Evolutionary conservation across 2,329 filamentous ascomycete species (phyloP), one percentile per base, ranked within the genome.

Genomic region (Colletotrichum tropicicola): DNA sequence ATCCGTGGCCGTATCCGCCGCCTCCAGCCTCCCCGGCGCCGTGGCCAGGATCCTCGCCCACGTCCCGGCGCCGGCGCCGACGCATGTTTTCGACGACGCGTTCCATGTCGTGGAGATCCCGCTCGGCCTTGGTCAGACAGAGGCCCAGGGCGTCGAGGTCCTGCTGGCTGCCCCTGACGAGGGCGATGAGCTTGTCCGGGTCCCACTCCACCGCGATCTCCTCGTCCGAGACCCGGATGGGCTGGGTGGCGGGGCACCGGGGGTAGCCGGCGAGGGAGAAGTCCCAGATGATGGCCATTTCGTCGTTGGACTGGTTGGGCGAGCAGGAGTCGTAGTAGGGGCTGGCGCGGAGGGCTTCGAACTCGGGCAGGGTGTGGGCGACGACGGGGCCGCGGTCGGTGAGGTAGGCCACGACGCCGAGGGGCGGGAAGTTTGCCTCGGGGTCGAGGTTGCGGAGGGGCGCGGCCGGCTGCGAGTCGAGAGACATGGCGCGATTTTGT

Each of bases 101-200:
- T 5, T 61, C 84, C 2, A 85, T 82, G 1, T 85, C 80, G 10
- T 80, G 76, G 0, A 44, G 37, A 4, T 17, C 28, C 3, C 48
- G 32, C 35, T 79, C 75, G 5, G 77, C 72, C 1, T 74, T n/a
- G n/a, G 39, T 4, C n/a, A 94, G 97, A 66, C 89, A 92, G 78
- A 98, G 94, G 59, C 98, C 88, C 70, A 97, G 86, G 59, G 98
- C 84, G 73, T 91, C 92, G 78, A 92, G 92, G 70, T 84, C 87
- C 67, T 87, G 85, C 73, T 83, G 87, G 63, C 79, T 81, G 41
- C 76, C 77, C 17, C 61, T 23, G 3, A 65, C 59, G 6, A 66
- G 69, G 51, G 68, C 62, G 25, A 51, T 59, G 12, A 70, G 52
- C 44, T 68, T 57, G 4, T 68, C 67, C 3, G 73, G 51, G 35